Percentiles rank a stretch among this genome's conserved stretches.
Evolutionary conservation across 1,139 yeast species (phyloP).

Genomic region (Waltiozyma sp.): DNA sequence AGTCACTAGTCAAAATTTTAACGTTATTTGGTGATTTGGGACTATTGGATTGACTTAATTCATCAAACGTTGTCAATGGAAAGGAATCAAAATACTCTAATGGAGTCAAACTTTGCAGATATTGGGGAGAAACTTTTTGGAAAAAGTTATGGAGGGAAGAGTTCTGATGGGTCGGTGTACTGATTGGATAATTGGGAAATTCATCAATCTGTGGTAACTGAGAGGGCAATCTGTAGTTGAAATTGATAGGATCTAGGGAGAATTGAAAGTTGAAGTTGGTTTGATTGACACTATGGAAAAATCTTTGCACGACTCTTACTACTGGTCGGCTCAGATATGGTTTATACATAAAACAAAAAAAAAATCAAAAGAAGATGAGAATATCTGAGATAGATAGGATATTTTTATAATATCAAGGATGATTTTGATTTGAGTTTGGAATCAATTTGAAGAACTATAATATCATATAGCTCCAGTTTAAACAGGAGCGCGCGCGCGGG

Average conservation of each 20-base stretch:
- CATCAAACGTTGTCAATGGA: conserved; percentile 36
- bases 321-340: neutral
- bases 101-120: conserved; percentile 11
- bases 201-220: too few relatives aligned
- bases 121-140: conserved; percentile 9
- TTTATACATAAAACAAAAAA: neutral
- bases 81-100: conserved; percentile 29
- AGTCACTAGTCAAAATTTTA: conserved; percentile 66
- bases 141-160: conserved; percentile 11
- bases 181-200: conserved; percentile 6
- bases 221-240: conserved; percentile 24
- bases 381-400: too few relatives aligned
- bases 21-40: conserved; percentile 43
- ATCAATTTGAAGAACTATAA: too few relatives aligned
- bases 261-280: conserved; percentile 22
- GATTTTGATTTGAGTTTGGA: too few relatives aligned
- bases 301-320: neutral
- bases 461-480: too few relatives aligned
- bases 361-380: too few relatives aligned
- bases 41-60: conserved; percentile 29
- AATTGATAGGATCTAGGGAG: conserved; percentile 25
- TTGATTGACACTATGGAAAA: neutral
- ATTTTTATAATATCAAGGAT: too few relatives aligned
- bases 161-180: conserved; percentile 6
- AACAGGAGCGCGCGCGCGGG: too few relatives aligned